Evolutionary conservation across 352 stramenopile species (phyloP).

Genomic region (Phytophthora sp.): DNA sequence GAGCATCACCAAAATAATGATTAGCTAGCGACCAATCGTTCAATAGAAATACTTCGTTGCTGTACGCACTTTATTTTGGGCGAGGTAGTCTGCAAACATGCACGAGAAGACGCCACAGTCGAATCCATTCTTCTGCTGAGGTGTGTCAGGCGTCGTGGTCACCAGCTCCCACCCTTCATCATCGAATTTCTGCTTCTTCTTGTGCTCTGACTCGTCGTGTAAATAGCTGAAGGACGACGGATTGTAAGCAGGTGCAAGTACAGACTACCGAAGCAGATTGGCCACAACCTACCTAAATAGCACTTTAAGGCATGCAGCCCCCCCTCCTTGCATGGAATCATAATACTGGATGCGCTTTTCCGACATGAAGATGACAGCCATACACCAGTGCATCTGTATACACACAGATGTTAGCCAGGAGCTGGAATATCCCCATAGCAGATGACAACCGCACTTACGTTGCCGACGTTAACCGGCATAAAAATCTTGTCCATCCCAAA

Average conservation of each 20-base stretch:
- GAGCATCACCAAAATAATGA: no score
- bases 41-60: no score
- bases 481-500: constrained; percentile 93
- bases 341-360: constrained; percentile 92
- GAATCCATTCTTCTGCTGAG: constrained; percentile 82
- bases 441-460: constrained; percentile 50
- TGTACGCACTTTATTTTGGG: constrained; percentile 59
- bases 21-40: not conserved
- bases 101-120: constrained; percentile 89
- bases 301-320: constrained; percentile 73
- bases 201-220: constrained; percentile 84
- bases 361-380: constrained; percentile 87
- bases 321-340: constrained; percentile 83
- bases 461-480: constrained; percentile 86
- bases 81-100: constrained; percentile 86
- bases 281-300: constrained; percentile 49
- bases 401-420: not conserved
- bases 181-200: constrained; percentile 79
- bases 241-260: not conserved
- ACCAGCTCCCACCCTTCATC: constrained; percentile 72
- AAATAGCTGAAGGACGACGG: constrained; percentile 66
- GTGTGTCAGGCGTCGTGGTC: constrained; percentile 58
- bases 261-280: not conserved
- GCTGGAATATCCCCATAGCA: not conserved
- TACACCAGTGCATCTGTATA: constrained; percentile 84